Evolutionary conservation across 441 rosid genomes (phyloP).

Genomic region (Flueggea neowawraea): DNA sequence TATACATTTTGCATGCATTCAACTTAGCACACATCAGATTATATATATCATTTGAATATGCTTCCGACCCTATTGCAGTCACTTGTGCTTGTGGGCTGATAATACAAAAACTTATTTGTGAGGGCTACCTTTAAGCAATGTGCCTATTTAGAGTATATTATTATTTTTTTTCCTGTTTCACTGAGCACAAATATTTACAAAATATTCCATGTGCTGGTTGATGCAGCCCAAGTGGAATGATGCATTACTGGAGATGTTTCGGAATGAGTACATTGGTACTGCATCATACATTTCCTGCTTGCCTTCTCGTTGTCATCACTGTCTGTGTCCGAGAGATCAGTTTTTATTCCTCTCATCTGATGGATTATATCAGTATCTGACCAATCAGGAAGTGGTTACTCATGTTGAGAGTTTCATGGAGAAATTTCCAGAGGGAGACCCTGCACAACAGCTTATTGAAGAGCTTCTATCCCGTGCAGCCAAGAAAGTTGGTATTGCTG

Average conservation of each 20-base stretch:
- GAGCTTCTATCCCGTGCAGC: conserved; percentile 94
- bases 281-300: conserved; percentile 83
- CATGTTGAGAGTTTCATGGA: conserved; percentile 75
- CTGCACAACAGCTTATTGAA: conserved; percentile 91
- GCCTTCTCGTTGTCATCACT: conserved; percentile 87
- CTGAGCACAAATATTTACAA: conserved; percentile 1
- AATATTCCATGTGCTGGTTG: conserved; percentile 8
- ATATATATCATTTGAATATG: too few species aligned
- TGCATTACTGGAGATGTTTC: conserved; percentile 82
- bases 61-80: too few species aligned
- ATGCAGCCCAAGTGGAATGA: conserved; percentile 88
- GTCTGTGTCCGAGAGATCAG: conserved; percentile 75
- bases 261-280: conserved; percentile 85
- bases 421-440: conserved; percentile 96
- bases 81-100: too few species aligned
- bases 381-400: conserved; percentile 90
- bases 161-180: background rate
- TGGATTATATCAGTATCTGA: conserved; percentile 93
- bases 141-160: background rate
- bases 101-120: background rate
- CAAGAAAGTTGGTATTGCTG: conserved; percentile 81
- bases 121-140: background rate
- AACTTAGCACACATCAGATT: too few species aligned
- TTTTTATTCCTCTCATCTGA: conserved; percentile 94
- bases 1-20: too few species aligned